Evolutionary conservation across 2,329 filamentous ascomycete species (phyloP).

Genomic region (Leptodontidium sp.): DNA sequence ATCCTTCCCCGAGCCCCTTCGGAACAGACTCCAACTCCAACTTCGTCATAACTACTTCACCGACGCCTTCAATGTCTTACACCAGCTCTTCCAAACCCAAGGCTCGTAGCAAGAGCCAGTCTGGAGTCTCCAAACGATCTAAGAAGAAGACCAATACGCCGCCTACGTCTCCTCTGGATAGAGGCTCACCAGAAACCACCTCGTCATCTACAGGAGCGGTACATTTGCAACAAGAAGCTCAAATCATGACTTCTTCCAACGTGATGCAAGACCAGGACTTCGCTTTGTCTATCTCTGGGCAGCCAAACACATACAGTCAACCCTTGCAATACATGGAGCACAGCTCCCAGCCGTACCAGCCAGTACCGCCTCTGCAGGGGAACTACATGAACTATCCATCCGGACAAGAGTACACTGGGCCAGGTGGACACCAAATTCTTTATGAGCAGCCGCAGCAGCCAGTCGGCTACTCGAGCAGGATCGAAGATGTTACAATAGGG

Average conservation of each 20-base stretch:
- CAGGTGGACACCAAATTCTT: slow-evolving; percentile 9
- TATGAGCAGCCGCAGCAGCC: slow-evolving; percentile 5
- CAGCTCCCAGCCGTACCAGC: not conserved
- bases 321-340: not conserved
- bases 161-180: not conserved
- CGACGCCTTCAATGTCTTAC: not conserved
- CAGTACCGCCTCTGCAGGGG: not conserved
- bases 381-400: not conserved
- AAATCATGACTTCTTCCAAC: not conserved
- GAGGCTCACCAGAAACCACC: not conserved
- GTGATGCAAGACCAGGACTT: not conserved
- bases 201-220: not conserved
- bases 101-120: not conserved
- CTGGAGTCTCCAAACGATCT: slow-evolving; percentile 8
- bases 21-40: slow-evolving; percentile 1
- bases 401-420: not conserved
- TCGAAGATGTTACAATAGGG: slow-evolving; percentile 30
- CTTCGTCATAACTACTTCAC: slow-evolving; percentile 9
- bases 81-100: not conserved
- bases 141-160: slow-evolving; percentile 8
- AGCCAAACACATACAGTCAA: not conserved
- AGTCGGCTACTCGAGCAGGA: slow-evolving; percentile 20
- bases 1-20: not conserved
- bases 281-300: not conserved
- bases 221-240: not conserved